These are phyloP conservation scores for Russula sp. DNA, from an alignment of 768 basidiomycete species.

Conservation along the genomic window DNA sequence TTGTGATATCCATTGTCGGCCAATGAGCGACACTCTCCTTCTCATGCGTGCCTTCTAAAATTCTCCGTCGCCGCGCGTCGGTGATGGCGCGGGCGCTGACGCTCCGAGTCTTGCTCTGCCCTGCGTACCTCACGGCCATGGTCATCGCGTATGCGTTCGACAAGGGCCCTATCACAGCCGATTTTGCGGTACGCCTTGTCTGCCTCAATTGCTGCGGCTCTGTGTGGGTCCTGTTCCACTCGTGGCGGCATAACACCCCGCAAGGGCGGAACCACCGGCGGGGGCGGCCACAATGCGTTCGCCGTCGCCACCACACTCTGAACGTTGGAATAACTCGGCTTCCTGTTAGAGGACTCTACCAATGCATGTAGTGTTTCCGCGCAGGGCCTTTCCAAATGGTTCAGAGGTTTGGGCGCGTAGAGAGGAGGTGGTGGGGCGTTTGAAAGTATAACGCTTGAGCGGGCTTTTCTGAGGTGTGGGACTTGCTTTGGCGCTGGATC, in stretches of 20 bases:
- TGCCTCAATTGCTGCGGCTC: not conserved
- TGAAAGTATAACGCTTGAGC: constrained; percentile 10
- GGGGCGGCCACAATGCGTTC: constrained; percentile 2
- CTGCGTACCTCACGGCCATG: not conserved
- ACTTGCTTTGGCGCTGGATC: not conserved
- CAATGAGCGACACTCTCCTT: constrained; percentile 12
- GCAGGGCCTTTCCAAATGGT: not conserved
- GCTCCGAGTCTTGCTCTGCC: constrained; percentile 1
- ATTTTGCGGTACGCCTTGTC: not conserved
- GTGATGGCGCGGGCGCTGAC: constrained; percentile 10
- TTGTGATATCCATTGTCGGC: constrained; percentile 9
- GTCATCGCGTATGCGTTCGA: constrained; percentile 2
- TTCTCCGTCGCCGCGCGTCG: constrained; percentile 14
- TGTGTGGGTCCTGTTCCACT: constrained; percentile 3
- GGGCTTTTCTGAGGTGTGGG: constrained; percentile 11
- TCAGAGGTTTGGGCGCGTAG: constrained; percentile 11
- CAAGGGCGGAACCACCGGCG: constrained; percentile 7
- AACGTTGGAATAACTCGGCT: not conserved
- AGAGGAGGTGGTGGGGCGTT: not conserved
- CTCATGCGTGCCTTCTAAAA: constrained; percentile 1
- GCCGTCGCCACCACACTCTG: not conserved
- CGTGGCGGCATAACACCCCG: not conserved
- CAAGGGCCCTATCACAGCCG: not conserved
- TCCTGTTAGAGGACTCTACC: not conserved
- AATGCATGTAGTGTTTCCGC: not conserved